phyloP scores from a whole-genome alignment of 140 eudicot genomes.

The Flaveria floridana region DNA sequence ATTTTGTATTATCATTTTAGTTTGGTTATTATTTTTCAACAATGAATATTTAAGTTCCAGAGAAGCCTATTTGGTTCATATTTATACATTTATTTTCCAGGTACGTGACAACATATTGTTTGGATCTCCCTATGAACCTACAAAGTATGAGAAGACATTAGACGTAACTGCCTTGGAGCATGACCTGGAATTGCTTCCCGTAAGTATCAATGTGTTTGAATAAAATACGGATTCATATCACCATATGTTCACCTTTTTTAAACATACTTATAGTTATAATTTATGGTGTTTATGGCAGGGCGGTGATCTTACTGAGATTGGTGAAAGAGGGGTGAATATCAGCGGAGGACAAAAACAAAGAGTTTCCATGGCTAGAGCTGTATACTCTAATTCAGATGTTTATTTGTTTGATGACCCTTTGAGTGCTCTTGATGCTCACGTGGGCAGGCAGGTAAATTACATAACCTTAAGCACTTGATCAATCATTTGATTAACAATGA shows the following conservation, averaged over 20 bases:
- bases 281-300: conserved; percentile 51
- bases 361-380: conserved; percentile 97
- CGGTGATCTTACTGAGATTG: conserved; percentile 94
- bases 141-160: conserved; percentile 66
- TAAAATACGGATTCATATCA: background rate
- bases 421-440: conserved; percentile 97
- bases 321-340: conserved; percentile 97
- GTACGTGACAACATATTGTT: conserved; percentile 91
- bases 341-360: conserved; percentile 99
- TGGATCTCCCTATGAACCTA: conserved; percentile 68
- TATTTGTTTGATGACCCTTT: conserved; percentile 93
- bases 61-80: conserved; percentile 8
- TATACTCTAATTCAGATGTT: conserved; percentile 84
- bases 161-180: conserved; percentile 76
- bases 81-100: conserved; percentile 40
- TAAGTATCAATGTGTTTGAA: conserved; percentile 26
- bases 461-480: conserved; percentile 9
- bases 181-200: conserved; percentile 89
- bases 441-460: conserved; percentile 70
- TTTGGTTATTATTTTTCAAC: background rate
- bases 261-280: background rate
- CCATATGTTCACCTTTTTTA: background rate
- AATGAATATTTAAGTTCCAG: conserved; percentile 9
- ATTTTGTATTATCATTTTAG: conserved; percentile 11
- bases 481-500: background rate